phyloP scores from a whole-genome alignment of 2,329 filamentous ascomycete genomes.

The Colletotrichum brevisporum region DNA sequence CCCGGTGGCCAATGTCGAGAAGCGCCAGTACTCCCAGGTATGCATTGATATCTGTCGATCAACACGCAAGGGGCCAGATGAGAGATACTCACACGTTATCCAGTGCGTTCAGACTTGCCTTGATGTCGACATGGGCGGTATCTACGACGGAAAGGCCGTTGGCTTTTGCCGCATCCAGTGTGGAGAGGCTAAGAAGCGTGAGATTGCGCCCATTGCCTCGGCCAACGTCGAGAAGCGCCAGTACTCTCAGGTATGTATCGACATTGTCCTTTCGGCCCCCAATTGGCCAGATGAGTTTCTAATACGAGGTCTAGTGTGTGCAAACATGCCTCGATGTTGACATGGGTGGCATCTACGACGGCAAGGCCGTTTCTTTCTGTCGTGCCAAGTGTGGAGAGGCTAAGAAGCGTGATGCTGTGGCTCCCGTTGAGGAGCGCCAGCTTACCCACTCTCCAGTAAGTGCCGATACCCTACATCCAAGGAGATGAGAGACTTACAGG shows the following conservation, averaged over 20 bases:
- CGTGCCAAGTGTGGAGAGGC: background rate
- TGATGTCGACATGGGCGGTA: background rate
- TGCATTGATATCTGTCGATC: too few species aligned
- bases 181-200: background rate
- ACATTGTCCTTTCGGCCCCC: too few species aligned
- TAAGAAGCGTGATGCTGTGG: too few species aligned
- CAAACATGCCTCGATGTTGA: background rate
- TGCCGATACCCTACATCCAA: too few species aligned
- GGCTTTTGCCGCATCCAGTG: background rate
- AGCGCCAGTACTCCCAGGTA: slow-evolving; percentile 1
- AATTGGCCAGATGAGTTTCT: too few species aligned
- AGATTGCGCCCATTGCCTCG: too few species aligned
- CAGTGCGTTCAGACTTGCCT: slow-evolving; percentile 9
- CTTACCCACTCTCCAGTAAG: too few species aligned
- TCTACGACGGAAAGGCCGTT: slow-evolving; percentile 11
- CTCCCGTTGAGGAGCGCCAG: too few species aligned
- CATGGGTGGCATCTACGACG: slow-evolving; percentile 1
- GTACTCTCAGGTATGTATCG: too few species aligned
- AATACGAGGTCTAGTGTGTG: background rate
- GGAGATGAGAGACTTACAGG: too few species aligned
- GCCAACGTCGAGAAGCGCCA: too few species aligned
- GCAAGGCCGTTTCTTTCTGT: slow-evolving; percentile 7
- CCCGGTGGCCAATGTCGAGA: background rate
- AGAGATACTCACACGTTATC: background rate
- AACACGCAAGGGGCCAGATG: too few species aligned